Base-by-base conservation (phyloP, 768 basidiomycete genomes). In the Collybia nuda region DNA sequence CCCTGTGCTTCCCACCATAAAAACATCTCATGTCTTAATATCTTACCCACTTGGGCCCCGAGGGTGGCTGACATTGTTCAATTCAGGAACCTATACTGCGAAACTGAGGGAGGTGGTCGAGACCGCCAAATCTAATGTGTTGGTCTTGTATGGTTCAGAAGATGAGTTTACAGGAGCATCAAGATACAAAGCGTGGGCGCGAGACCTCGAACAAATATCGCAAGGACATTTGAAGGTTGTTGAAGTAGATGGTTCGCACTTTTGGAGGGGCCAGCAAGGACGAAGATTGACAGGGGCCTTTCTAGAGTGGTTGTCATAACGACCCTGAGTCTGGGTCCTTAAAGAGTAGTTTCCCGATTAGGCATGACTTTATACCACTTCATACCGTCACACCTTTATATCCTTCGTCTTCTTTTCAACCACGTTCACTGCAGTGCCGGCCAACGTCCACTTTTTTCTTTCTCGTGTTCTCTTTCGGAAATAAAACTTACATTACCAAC, bases 21-120 rank as follows among this genome's bases (percentile, higher is more conserved):
- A 70, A 59, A 84, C 81, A 0, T 78, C 78, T 11, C 86, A 90
- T 62, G 69, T 90, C 40, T 62, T 93, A 36, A 66, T 93, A 18
- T 91, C 90, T 2, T 92, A 93, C 60, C 90, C 90, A 0, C 68
- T 92, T 4, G 80, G 83, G 12, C 82, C 84, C 6, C 75, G 87
- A 45, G 72, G 74, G 9, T 77, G 83, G 64, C 71, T 93, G 40
- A 92, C 90, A 19, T 62, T 86, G 46, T 92, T 93, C 71, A 73
- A 75, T 46, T 68, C 82, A 3, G 67, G 67, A 7, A 72, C 70
- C 11, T 91, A 93, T 57, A 70, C 71, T 12, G 62, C 66, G 2
- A 74, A 75, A 15, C 68, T 93, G 43, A 66, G 73, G 23, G 63
- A 68, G 8, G 74, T 91, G 29, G 52, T 88, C 24, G 63, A 59